These are phyloP conservation scores for Neoscytalidium dimidiatum DNA, from an alignment of 2,329 filamentous ascomycete genomes.

Conservation along the genomic window DNA sequence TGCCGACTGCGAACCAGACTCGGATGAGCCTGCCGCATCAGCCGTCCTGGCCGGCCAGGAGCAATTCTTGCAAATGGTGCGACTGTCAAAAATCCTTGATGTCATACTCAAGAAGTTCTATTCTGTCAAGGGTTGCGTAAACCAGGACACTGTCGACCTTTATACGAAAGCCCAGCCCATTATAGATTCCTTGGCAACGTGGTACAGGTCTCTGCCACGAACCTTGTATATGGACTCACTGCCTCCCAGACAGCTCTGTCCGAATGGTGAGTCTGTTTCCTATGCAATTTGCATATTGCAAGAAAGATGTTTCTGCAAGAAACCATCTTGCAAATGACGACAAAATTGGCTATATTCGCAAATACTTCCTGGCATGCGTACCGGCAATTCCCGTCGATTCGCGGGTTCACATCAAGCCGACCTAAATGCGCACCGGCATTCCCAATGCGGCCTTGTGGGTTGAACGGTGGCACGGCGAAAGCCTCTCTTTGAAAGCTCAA, in stretches of 20 bases:
- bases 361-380: no score
- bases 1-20: conserved; percentile 3
- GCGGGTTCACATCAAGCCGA: no score
- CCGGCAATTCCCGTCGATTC: no score
- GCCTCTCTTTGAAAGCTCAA: not conserved
- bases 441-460: no score
- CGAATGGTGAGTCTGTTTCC: conserved; percentile 5
- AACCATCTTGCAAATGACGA: not conserved
- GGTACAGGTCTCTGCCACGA: conserved; percentile 6
- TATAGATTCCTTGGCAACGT: not conserved
- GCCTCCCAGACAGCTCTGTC: conserved; percentile 5
- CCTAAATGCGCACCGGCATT: no score
- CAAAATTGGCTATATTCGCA: not conserved
- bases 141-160: conserved; percentile 8
- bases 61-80: conserved; percentile 14
- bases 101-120: conserved; percentile 10
- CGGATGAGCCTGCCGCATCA: not conserved
- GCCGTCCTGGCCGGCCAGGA: conserved; percentile 1
- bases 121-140: conserved; percentile 6
- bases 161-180: conserved; percentile 10
- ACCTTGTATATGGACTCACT: conserved; percentile 1
- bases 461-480: no score
- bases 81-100: conserved; percentile 3
- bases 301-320: not conserved
- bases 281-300: not conserved